Conservation (phyloP, 1,139 yeast genomes). For the Pichia sp. region DNA sequence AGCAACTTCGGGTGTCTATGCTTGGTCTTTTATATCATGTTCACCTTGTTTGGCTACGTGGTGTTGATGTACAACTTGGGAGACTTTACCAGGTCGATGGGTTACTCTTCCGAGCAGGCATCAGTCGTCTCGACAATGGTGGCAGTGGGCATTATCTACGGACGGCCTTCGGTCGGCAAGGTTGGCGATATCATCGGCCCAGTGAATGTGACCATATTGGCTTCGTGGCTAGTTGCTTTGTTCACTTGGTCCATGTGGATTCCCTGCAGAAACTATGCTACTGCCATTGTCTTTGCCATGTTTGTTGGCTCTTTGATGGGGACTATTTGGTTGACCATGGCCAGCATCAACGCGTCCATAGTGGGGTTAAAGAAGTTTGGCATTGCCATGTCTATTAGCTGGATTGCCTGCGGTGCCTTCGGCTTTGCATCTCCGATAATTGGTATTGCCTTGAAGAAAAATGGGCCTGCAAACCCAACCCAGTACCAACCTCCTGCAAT, state of each 20-base stretch:
- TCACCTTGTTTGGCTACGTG: constrained; percentile 46
- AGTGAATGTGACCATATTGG: constrained; percentile 34
- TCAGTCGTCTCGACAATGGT: constrained; percentile 45
- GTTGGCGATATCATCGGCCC: constrained; percentile 41
- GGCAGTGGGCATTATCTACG: constrained; percentile 40
- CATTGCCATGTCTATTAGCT: constrained; percentile 44
- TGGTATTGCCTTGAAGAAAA: constrained; percentile 45
- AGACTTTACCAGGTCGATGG: constrained; percentile 43
- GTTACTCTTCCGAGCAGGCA: constrained; percentile 40
- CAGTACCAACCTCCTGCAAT: constrained; percentile 48
- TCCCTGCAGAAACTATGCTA: constrained; percentile 51
- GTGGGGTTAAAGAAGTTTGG: constrained; percentile 49
- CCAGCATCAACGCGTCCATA: constrained; percentile 37
- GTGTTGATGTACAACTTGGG: constrained; percentile 43
- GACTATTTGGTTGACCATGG: constrained; percentile 39
- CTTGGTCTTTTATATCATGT: constrained; percentile 34
- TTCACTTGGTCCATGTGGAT: constrained; percentile 57
- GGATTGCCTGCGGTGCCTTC: constrained; percentile 43
- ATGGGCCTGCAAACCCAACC: constrained; percentile 34
- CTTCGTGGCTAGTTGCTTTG: constrained; percentile 33
- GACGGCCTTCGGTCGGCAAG: constrained; percentile 42
- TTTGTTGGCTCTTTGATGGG: constrained; percentile 51
- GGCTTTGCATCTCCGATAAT: constrained; percentile 52
- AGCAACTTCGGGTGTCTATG: constrained; percentile 35
- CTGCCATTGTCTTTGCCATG: constrained; percentile 45